Base-by-base conservation (phyloP, 2,329 filamentous ascomycete genomes). In the Penicillium polonicum region DNA sequence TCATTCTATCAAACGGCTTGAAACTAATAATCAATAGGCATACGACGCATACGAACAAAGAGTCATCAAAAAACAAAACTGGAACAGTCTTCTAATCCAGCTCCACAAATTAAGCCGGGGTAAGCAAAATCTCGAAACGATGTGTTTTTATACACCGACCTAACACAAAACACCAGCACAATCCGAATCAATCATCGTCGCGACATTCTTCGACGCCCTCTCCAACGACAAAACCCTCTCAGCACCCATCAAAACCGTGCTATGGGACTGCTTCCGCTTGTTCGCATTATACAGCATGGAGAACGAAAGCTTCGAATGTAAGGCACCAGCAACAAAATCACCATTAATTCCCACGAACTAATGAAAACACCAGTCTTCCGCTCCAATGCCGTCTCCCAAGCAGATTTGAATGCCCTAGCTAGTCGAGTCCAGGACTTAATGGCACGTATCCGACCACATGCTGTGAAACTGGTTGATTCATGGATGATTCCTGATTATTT, bases 401-500 rank as follows among this genome's bases (percentile, higher is more conserved):
- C 70, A 1, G 73, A 77, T 8, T 67, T 83, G 15, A 72, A 80
- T 52, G 41, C 53, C 5, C 64, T 83, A 1, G 74, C 76, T 0
- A 67, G 73, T 5, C 65, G 66, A 2, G 74, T 83, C 3, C 72
- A 81, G 52, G 70, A 77, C 0, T 64, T 82, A 12, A 83, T 83
- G 80, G 62, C 71, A 1, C 65, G 74, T 33, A 72, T 83, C 23
- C 69, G 81, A 19, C 80, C 80, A 1, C 80, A 83, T 65, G 80
- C 80, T 0, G 80, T 83, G 2, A 74, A 75, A 23, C 63, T 83
- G 9, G 80, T 83, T 8, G 81, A 83, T 64, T 71, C 78, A 1
- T 84, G 81, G 81, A 76, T 74, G 51, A 76, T 83, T 36, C 81
- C 81, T 1, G 81, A 83, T 64, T 84, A 77, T 60, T 60, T 83